Evolutionary conservation across 371 early-diverging fungal genomes (phyloP), one percentile per base, ranked within the genome.

Genomic region (Syncephalastrum sp.): DNA sequence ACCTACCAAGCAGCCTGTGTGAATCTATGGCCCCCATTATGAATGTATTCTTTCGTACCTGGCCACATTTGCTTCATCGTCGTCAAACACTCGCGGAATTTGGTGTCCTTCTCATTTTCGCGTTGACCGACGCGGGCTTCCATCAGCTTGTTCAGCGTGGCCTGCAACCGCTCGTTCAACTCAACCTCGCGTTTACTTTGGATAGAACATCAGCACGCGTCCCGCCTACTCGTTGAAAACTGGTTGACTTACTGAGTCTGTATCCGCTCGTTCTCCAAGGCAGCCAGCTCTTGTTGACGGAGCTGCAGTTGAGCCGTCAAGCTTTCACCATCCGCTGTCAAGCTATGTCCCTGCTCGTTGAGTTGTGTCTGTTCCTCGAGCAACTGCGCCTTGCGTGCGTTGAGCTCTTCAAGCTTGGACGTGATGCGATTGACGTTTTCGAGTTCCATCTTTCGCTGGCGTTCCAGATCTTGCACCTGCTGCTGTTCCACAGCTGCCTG

Each of bases 41-140:
- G 15, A 13, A 24, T 10, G 38, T 45, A n/a, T 5, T 7, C 6
- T 16, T 15, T 29, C 41, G 45, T 63, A 67, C 73, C 84, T 2
- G 88, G 82, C 64, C 91, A 96, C 16, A 94, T 79, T 4, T 91
- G 85, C 71, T 93, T 91, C 75, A 98, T 78, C 5, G 86, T 82
- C 12, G 83, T 82, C 44, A 99, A 64, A 52, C 83, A 86, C 54
- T 94, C 91, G 46, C 82, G 84, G 42, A 93, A 77, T 67, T 74
- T 82, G 16, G 80, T 72, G 49, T 92, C 90, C 43, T 91, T 87
- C 50, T 91, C 92, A 3, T 86, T 86, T 61, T 94, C 95, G 38
- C 85, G 86, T 60, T 90, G 85, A 42, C 92, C 91, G 0, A 89
- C 75, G 27, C 89, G 82, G 21, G 95, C 93, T 64, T 92, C 88